Percentiles rank a stretch among this genome's conserved stretches.
These are phyloP conservation scores for Emericellopsis cladophorae DNA, from an alignment of 2,329 filamentous ascomycete genomes.

Conservation along the genomic window DNA sequence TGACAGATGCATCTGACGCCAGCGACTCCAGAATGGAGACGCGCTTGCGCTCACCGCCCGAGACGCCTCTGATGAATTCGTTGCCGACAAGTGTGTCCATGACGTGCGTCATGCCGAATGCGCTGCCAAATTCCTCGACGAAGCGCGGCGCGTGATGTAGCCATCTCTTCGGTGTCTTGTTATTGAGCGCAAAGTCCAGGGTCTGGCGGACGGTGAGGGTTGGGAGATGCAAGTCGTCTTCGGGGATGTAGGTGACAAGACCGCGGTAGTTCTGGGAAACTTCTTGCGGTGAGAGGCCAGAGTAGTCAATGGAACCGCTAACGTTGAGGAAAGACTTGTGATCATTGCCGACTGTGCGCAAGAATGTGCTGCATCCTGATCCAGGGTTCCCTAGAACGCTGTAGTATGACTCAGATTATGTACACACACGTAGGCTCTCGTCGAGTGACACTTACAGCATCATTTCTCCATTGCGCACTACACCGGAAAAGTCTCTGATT, in stretches of 20 bases:
- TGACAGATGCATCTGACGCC: slow-evolving; percentile 38
- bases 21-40: slow-evolving; percentile 73
- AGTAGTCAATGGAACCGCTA: slow-evolving; percentile 42
- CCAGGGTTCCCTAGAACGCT: slow-evolving; percentile 52
- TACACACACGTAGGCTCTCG: neutral
- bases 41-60: slow-evolving; percentile 62
- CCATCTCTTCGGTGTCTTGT: slow-evolving; percentile 42
- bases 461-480: slow-evolving; percentile 4
- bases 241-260: slow-evolving; percentile 49
- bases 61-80: slow-evolving; percentile 59
- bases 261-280: slow-evolving; percentile 50
- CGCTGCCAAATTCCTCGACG: neutral
- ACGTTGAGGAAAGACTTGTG: slow-evolving; percentile 42
- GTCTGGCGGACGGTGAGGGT: slow-evolving; percentile 67
- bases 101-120: slow-evolving; percentile 61
- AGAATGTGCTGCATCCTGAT: slow-evolving; percentile 49
- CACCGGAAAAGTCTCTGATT: slow-evolving; percentile 5
- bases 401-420: neutral
- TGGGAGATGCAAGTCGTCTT: slow-evolving; percentile 61
- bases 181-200: slow-evolving; percentile 53
- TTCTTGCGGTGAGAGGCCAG: slow-evolving; percentile 25
- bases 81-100: slow-evolving; percentile 63
- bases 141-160: neutral
- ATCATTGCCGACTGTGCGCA: slow-evolving; percentile 50
- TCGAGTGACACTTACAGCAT: slow-evolving; percentile 3